phyloP scores from a whole-genome alignment of 768 basidiomycete species.

The Naganishia friedmannii region DNA sequence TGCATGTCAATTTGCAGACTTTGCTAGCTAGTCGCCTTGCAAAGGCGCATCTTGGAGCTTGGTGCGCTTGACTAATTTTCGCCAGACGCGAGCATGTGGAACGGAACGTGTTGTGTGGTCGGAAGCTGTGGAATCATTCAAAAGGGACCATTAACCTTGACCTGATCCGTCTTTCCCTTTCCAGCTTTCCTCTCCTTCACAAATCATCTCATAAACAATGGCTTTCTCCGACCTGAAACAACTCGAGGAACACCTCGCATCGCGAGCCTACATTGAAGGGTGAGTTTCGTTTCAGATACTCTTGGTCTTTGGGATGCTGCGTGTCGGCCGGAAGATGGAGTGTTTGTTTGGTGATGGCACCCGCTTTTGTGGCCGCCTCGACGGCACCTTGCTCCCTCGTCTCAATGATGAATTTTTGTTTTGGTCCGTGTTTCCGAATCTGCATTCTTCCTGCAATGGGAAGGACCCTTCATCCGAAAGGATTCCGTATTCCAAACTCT shows the following conservation, averaged over 20 bases:
- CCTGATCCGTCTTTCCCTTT: background rate
- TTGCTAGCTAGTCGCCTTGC: background rate
- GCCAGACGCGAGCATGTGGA: too few species aligned
- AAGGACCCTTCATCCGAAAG: slow-evolving; percentile 24
- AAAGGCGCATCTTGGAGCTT: slow-evolving; percentile 8
- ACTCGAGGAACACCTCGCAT: slow-evolving; percentile 81
- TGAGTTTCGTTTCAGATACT: slow-evolving; percentile 34
- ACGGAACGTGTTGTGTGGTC: too few species aligned
- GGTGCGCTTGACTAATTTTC: slow-evolving; percentile 15
- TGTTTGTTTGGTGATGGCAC: background rate
- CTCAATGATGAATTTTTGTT: slow-evolving; percentile 50
- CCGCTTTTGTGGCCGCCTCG: background rate
- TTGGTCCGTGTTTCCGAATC: slow-evolving; percentile 54
- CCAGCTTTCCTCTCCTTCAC: background rate
- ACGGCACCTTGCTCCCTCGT: background rate
- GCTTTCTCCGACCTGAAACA: slow-evolving; percentile 53
- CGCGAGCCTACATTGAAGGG: slow-evolving; percentile 54
- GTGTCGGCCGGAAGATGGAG: background rate
- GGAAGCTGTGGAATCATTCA: slow-evolving; percentile 12
- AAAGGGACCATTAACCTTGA: background rate
- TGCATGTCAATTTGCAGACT: background rate
- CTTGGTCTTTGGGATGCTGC: background rate
- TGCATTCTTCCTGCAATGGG: slow-evolving; percentile 27
- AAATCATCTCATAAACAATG: slow-evolving; percentile 38
- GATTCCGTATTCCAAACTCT: slow-evolving; percentile 23